Conservation (phyloP, 108 stramenopile genomes). For the Poteriospumella lacustris region DNA sequence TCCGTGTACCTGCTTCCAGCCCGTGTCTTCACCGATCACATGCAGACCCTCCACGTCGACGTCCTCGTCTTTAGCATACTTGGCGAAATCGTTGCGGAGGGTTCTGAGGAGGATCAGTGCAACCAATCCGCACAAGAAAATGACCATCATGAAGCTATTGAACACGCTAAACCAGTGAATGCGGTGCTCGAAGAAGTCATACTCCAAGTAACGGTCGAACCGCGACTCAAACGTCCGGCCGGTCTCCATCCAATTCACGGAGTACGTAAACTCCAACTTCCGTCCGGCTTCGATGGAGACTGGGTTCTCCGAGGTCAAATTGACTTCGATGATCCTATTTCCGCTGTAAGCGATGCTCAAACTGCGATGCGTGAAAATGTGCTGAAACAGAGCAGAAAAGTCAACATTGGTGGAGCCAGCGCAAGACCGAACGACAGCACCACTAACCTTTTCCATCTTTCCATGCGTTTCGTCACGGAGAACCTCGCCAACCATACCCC, state of each 20-base stretch:
- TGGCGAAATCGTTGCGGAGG: slow-evolving; percentile 67
- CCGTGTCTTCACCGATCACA: slow-evolving; percentile 71
- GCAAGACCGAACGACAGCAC: not conserved
- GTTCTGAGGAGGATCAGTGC: slow-evolving; percentile 53
- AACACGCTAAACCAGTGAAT: slow-evolving; percentile 68
- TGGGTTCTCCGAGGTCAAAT: slow-evolving; percentile 75
- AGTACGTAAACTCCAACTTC: slow-evolving; percentile 64
- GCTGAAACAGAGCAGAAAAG: slow-evolving; percentile 12
- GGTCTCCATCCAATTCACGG: slow-evolving; percentile 69
- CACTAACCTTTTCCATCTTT: not conserved
- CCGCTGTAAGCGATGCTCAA: slow-evolving; percentile 79
- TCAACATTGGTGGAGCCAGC: not conserved
- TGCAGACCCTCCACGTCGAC: slow-evolving; percentile 55
- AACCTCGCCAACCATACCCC: slow-evolving; percentile 94
- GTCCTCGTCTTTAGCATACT: slow-evolving; percentile 74
- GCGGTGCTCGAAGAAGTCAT: slow-evolving; percentile 93
- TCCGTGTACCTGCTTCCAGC: slow-evolving; percentile 98
- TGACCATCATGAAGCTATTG: slow-evolving; percentile 62
- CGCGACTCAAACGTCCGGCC: slow-evolving; percentile 71
- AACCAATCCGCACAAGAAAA: slow-evolving; percentile 56
- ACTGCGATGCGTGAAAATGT: slow-evolving; percentile 80
- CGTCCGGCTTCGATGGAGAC: slow-evolving; percentile 63
- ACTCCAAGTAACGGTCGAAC: slow-evolving; percentile 87
- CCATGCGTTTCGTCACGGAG: slow-evolving; percentile 35
- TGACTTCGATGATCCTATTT: slow-evolving; percentile 86